Evolutionary conservation across 305 asterid species (phyloP).

Genomic region (Solanum hybrid): DNA sequence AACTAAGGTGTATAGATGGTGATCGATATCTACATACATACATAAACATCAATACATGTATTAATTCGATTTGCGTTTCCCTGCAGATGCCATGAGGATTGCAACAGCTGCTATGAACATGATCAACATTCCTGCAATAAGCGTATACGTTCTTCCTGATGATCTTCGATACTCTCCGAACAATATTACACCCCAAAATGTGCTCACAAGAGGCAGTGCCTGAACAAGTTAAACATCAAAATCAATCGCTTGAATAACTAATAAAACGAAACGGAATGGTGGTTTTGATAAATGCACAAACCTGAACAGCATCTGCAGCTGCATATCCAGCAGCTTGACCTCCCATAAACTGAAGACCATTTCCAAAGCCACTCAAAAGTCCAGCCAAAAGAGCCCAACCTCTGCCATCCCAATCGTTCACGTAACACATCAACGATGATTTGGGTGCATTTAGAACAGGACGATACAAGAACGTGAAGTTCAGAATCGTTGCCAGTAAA

Average conservation of each 20-base stretch:
- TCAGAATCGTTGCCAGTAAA: constrained; percentile 30
- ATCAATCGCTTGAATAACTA: no score
- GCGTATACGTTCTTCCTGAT: constrained; percentile 32
- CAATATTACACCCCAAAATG: constrained; percentile 46
- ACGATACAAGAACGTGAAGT: constrained; percentile 31
- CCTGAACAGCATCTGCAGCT: constrained; percentile 64
- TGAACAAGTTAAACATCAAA: background rate
- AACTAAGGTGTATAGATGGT: background rate
- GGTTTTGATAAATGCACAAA: constrained; percentile 1
- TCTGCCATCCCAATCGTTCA: constrained; percentile 46
- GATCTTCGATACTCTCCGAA: constrained; percentile 56
- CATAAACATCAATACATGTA: background rate
- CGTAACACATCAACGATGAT: constrained; percentile 30
- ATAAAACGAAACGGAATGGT: background rate
- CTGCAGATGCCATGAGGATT: constrained; percentile 46
- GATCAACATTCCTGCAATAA: constrained; percentile 32
- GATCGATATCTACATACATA: background rate
- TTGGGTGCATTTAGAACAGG: constrained; percentile 33
- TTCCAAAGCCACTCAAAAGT: constrained; percentile 47
- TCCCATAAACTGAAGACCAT: constrained; percentile 62
- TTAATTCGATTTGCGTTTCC: constrained; percentile 18
- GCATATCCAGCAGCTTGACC: constrained; percentile 66
- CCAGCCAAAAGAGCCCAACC: constrained; percentile 54
- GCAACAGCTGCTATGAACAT: constrained; percentile 50
- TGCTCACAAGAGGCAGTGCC: constrained; percentile 63